Evolutionary conservation across 1,284 basidiomycete species (phyloP), one percentile per base, ranked within the genome.

Genomic region (Sanghuangporus baumii): DNA sequence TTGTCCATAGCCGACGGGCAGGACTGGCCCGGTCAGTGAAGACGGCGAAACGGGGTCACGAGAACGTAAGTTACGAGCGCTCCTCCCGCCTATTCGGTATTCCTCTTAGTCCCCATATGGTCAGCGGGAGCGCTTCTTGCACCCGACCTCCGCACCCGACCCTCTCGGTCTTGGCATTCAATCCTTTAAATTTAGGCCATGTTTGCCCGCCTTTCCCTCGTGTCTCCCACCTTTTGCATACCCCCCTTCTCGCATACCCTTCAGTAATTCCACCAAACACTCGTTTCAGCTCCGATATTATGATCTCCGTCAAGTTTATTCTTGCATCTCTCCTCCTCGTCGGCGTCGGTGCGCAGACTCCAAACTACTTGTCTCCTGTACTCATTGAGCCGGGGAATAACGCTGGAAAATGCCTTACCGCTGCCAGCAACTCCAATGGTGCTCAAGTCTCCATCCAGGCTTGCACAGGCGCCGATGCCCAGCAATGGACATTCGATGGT

Each of bases 351-450:
- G 63, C 63, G 6, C 63, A 65, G 40, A 58, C 63, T 3, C 63
- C 63, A 11, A 40, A 55, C 38, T 65, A 67, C 51, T 55, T 66
- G 26, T 67, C 66, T 14, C 65, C 66, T 47, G 60, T 81, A 4
- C 72, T 78, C 55, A 67, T 81, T 50, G 71, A 80, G 62, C 76
- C 79, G 8, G 76, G 72, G 40, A 67, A 77, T 50, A 76, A 75
- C 23, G 36, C 62, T 78, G 80, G 71, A 14, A 78, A 79, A 71
- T 82, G 81, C 67, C 64, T 83, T 65, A 82, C 79, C 12, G 80
- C 79, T 3, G 71, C 76, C 0, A 77, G 76, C 14, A 79, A 82
- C 69, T 67, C 69, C 26, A 74, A 82, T 66, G 80, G 79, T 51
- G 79, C 81, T 7, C 40, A 68, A 26, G 79, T 83, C 62, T 77